A percentile compares a stretch with the other conserved stretches of the same genome.
These are phyloP conservation scores for Pezicula rhizophila DNA, from an alignment of 2,329 filamentous ascomycete genomes.

Conservation along the genomic window DNA sequence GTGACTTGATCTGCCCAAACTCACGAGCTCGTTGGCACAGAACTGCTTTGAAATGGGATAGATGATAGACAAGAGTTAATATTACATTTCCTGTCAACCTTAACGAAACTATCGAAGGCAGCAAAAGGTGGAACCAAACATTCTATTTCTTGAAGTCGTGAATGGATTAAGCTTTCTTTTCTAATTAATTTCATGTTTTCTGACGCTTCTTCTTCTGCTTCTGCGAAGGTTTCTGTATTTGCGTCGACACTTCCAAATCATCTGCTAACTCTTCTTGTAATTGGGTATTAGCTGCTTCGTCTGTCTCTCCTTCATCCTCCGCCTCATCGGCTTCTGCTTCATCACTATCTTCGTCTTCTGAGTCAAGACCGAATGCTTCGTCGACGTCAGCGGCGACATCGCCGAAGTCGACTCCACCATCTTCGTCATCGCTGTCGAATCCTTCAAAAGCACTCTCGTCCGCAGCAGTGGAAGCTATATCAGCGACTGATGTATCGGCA, in stretches of 20 bases:
- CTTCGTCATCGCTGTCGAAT: conserved; percentile 37
- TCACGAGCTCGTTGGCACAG: no score
- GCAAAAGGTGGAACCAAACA: no score
- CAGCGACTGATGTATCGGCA: conserved; percentile 32
- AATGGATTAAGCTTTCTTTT: not conserved
- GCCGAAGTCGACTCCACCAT: conserved; percentile 24
- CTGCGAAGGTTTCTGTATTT: conserved; percentile 10
- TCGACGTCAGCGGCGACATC: conserved; percentile 23
- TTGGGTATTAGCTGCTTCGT: conserved; percentile 24
- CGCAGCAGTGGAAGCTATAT: conserved; percentile 25
- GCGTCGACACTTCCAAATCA: conserved; percentile 13
- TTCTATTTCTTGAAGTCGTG: not conserved
- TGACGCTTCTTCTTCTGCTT: conserved; percentile 27
- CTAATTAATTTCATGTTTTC: conserved; percentile 17
- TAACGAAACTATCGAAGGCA: no score
- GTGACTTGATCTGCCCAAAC: no score
- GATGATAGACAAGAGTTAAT: no score
- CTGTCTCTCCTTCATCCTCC: conserved; percentile 17
- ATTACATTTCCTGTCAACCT: no score
- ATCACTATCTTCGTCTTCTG: conserved; percentile 33
- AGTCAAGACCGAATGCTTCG: conserved; percentile 25
- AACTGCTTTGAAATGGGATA: no score
- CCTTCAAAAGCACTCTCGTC: conserved; percentile 39
- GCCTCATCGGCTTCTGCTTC: conserved; percentile 27
- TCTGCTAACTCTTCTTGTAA: conserved; percentile 23